Conservation (phyloP, 2,329 filamentous ascomycete genomes). For the Hymenoscyphus salicellus region DNA sequence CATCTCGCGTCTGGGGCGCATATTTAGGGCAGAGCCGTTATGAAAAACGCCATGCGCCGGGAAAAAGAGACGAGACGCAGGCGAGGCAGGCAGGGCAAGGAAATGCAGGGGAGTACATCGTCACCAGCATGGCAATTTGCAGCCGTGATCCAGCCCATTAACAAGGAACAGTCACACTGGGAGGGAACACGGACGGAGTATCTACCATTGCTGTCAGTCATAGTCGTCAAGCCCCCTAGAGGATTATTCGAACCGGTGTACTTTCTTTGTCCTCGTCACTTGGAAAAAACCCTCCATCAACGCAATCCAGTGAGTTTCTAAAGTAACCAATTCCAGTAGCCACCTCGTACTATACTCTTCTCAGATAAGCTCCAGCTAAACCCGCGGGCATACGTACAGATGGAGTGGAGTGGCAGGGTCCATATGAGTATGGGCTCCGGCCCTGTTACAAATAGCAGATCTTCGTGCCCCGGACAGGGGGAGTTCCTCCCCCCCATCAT, state of each 20-base stretch:
- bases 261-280: background rate
- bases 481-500: background rate
- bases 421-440: background rate
- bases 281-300: background rate
- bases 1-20: slow-evolving; percentile 19
- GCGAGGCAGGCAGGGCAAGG: background rate
- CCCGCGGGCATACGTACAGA: background rate
- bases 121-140: background rate
- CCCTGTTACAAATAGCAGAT: background rate
- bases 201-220: background rate
- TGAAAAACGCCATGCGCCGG: background rate
- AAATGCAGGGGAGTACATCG: background rate
- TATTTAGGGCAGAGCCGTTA: slow-evolving; percentile 8
- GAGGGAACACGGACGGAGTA: background rate
- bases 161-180: background rate
- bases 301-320: too few relatives aligned
- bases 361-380: background rate
- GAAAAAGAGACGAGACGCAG: background rate
- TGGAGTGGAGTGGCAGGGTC: background rate
- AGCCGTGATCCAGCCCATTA: background rate
- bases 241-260: background rate
- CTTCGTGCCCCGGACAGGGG: background rate
- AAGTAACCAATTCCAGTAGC: background rate
- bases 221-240: background rate
- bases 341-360: background rate